Base-by-base conservation (phyloP, 208 protist genomes). In the Wallacemonas sp. region DNA sequence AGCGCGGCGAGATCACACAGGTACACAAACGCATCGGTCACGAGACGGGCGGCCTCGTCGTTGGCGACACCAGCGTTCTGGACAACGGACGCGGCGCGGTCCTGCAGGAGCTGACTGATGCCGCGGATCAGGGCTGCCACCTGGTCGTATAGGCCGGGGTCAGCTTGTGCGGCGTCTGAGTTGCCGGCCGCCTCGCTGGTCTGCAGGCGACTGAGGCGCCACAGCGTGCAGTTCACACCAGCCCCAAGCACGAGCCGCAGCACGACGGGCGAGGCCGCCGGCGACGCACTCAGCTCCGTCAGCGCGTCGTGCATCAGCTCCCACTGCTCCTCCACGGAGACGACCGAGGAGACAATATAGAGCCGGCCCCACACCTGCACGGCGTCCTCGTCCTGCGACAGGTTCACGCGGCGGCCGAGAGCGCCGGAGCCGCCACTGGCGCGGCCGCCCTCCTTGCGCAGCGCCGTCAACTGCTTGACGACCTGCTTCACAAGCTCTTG, bases 1-100 rank as follows among this genome's bases (percentile, higher is more conserved):
- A 95, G 64, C 16, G 81, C 76, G 1, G 74, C 70, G 11, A 95
- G 26, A 69, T 95, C 90, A 58, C 80, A 89, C 3, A 95, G 64
- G 46, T 72, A 69, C 11, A 84, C 43, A 58, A 93, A 81, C 26
- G 66, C 76, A n/a, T 77, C 74, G 14, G 30, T 41, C 16, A 58
- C 52, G 16, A 58, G 30, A 27, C 61, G 61, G 11, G 46, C 17
- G 17, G 34, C 33, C 19, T 27, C 57, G 11, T 63, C 41, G 39
- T 63, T 34, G 2, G 12, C 34, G 19, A 26, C 38, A 19, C 16
- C 47, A 11, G 47, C 8, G 11, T n/a, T 19, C 11, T 17, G 16
- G 0, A 24, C 4, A 5, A 58, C 30, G 12, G 52, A 2, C 12
- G 12, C 27, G 30, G n/a, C 12, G 19, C 52, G 52, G 9, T 58